Evolutionary conservation across 2,329 filamentous ascomycete genomes (phyloP), one percentile per base, ranked within the genome.

Genomic region (Colletotrichum sp.): DNA sequence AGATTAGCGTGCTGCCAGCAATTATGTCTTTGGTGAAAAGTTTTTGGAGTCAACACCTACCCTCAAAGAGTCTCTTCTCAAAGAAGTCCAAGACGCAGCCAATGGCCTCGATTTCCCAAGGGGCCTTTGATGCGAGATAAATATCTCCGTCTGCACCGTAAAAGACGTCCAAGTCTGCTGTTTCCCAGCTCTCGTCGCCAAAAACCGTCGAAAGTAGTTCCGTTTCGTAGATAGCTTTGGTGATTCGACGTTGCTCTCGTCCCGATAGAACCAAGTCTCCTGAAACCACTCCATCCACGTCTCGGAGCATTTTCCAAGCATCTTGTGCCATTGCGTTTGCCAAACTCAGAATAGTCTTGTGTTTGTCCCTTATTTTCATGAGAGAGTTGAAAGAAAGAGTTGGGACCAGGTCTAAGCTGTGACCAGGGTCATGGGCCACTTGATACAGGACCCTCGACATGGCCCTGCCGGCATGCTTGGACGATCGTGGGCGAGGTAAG

Each of bases 41-140:
- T 5, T 21, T 1, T 12, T n/a, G 38, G 6, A 48, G 38, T 0
- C 5, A 48, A n/a, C 5, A 6, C 43, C 0, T 52, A 52, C 43
- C 43, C 10, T 52, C 43, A 0, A 52, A 52, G 3, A 52, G n/a
- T 3, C n/a, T 52, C 43, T 52, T 52, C 43, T 52, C n/a, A 52
- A 52, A 52, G n/a, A 52, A 52, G n/a, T 21, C 43, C 43, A 52
- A 52, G n/a, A 52, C 43, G 12, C 43, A 52, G 43, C 43, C 43
- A 8, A 52, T 52, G n/a, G 43, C 43, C 43, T 52, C 43, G 12
- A 52, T 21, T 3, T 52, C n/a, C 43, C 43, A 13, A 52, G 43
- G 0, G n/a, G 2, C 0, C 43, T 52, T 52, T 0, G 10, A 21
- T 0, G n/a, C 6, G 0, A 52, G 10, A 2, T 52, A 52, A 2